Evolutionary conservation across 2,329 filamentous ascomycete species (phyloP).

Genomic region (Clarireedia homoeocarpa): DNA sequence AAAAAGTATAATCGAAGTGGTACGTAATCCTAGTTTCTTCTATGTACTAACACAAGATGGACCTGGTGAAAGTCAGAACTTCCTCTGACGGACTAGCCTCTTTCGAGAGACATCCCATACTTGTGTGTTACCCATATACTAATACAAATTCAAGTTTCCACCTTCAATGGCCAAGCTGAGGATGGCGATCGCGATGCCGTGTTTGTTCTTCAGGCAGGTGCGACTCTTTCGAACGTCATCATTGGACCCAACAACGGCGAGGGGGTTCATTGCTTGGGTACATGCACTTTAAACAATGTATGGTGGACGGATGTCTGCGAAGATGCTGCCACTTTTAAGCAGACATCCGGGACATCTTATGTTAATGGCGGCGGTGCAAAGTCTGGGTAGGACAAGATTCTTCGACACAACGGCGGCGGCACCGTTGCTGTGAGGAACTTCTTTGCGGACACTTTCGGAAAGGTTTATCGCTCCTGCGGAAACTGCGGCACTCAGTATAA

Average conservation of each 20-base stretch:
- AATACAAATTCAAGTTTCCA: background rate
- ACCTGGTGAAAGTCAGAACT: too few relatives aligned
- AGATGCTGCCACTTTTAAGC: slow-evolving; percentile 33
- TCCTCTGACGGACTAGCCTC: too few relatives aligned
- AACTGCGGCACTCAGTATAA: slow-evolving; percentile 37
- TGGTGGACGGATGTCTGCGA: slow-evolving; percentile 30
- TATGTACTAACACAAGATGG: too few relatives aligned
- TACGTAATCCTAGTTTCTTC: background rate
- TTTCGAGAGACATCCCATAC: too few relatives aligned
- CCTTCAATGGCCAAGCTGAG: background rate
- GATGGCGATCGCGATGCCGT: background rate
- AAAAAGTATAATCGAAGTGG: background rate
- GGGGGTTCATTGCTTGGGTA: slow-evolving; percentile 43
- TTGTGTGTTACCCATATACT: background rate
- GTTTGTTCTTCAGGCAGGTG: slow-evolving; percentile 44
- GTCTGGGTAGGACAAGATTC: slow-evolving; percentile 34
- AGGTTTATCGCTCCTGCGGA: slow-evolving; percentile 41
- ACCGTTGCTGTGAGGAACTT: slow-evolving; percentile 31
- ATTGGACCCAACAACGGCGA: slow-evolving; percentile 44
- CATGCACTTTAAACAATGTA: slow-evolving; percentile 39
- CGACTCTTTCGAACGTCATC: slow-evolving; percentile 44
- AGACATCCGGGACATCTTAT: slow-evolving; percentile 33
- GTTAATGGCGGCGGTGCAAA: slow-evolving; percentile 37
- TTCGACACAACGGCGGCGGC: slow-evolving; percentile 36
- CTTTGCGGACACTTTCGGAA: slow-evolving; percentile 37